phyloP scores from a whole-genome alignment of 2,329 filamentous ascomycete species.

The Aureobasidium sp. region DNA sequence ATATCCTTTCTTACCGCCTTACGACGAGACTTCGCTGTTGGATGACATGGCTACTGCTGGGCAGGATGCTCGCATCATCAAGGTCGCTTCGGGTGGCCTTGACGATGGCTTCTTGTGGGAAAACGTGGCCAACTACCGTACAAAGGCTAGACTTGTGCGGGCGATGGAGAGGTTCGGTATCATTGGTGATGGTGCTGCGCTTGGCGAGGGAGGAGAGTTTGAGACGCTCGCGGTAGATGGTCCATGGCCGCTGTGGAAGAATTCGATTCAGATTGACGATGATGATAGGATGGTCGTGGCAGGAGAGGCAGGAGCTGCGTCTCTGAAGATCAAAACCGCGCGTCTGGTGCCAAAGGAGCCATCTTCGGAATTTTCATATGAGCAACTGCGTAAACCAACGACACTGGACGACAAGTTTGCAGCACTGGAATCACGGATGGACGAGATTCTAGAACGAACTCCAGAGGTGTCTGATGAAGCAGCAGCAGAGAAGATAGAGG shows the following conservation, averaged over 20 bases:
- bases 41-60: slow-evolving; percentile 72
- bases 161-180: slow-evolving; percentile 62
- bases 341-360: slow-evolving; percentile 42
- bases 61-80: slow-evolving; percentile 86
- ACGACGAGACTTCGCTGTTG: slow-evolving; percentile 50
- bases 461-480: neutral
- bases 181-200: slow-evolving; percentile 58
- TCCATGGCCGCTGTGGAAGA: slow-evolving; percentile 64
- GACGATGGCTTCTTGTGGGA: slow-evolving; percentile 75
- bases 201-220: slow-evolving; percentile 94
- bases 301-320: slow-evolving; percentile 72
- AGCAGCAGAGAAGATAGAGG: neutral
- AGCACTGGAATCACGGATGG: slow-evolving; percentile 26
- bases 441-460: neutral
- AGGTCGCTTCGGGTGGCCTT: slow-evolving; percentile 85
- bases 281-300: slow-evolving; percentile 47
- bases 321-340: slow-evolving; percentile 57
- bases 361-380: neutral
- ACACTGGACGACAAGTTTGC: slow-evolving; percentile 61
- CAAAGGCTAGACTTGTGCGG: slow-evolving; percentile 43
- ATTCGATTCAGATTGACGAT: slow-evolving; percentile 57
- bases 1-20: slow-evolving; percentile 64
- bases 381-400: slow-evolving; percentile 50
- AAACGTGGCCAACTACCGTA: slow-evolving; percentile 57
- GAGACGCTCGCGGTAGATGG: slow-evolving; percentile 87